Evolutionary conservation across 352 stramenopile species (phyloP).

Genomic region (Globisporangium viniferum): DNA sequence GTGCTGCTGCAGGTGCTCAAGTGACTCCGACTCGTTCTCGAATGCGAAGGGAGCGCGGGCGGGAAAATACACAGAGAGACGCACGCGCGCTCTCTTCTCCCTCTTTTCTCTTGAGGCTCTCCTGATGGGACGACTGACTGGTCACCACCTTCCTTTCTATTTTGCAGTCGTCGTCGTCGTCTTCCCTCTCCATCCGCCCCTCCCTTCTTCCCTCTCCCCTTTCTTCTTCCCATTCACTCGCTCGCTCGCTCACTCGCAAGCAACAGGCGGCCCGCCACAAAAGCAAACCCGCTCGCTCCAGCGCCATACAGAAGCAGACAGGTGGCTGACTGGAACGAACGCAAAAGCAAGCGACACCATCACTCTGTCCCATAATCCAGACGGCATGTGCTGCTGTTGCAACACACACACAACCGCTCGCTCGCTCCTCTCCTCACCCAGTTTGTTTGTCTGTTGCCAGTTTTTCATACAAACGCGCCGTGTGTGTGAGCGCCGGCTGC

Average conservation of each 20-base stretch:
- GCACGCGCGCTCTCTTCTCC: neutral
- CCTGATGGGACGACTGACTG: constrained; percentile 6
- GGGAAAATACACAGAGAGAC: constrained; percentile 12
- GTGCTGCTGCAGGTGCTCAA: neutral
- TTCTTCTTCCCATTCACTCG: constrained; percentile 5
- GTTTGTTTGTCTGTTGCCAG: neutral
- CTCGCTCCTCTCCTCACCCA: neutral
- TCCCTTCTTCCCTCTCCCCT: constrained; percentile 4
- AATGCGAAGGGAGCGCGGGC: neutral
- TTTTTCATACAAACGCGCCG: neutral
- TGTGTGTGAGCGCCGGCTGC: neutral
- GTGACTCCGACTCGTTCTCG: constrained; percentile 4
- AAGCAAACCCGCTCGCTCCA: neutral
- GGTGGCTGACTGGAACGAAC: neutral
- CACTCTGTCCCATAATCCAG: neutral
- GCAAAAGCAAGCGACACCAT: neutral
- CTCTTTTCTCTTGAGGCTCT: constrained; percentile 3
- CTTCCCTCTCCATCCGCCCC: neutral
- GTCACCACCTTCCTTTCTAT: constrained; percentile 1
- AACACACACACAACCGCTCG: neutral
- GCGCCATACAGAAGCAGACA: no score
- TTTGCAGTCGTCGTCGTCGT: constrained; percentile 2
- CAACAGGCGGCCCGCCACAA: neutral
- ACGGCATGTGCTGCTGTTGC: no score
- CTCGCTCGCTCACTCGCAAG: neutral